Evolutionary conservation across 129 eudicot genomes (phyloP), one percentile per base, ranked within the genome.

Genomic region (Artemisia annua): DNA sequence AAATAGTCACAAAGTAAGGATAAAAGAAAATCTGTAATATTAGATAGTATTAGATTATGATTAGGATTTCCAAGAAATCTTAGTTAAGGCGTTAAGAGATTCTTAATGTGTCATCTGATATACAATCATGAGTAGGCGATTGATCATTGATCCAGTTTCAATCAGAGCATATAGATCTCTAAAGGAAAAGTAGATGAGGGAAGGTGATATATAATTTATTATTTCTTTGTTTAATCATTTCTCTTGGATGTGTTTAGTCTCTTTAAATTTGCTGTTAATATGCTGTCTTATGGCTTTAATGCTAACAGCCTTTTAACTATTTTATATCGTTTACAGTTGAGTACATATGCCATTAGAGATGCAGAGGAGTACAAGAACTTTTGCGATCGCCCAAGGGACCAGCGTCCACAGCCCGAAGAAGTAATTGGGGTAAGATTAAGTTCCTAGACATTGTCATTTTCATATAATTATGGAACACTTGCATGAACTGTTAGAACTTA

Each of bases 281-380:
- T 30, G 16, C 14, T 24, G 32, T 20, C 46, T 46, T 39, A 39
- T 39, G 10, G 20, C 18, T 28, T 69, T 18, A 7, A 68, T 49
- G 39, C 64, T 64, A 67, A 81, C 59, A 71, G 62, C 60, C 59
- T 46, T 46, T 68, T 55, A 70, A 60, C n/a, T 49, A 39, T 70
- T 22, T 15, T 79, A 32, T 55, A 15, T 30, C 57, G 54, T 74
- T 43, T 64, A 39, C 88, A 95, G 99, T 44, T 95, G 48, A 88
- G 94, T 78, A 90, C 99, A 69, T 88, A 88, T 80, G 99, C 96
- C 75, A 95, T 95, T 60, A 84, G 99, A 50, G 99, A 95, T 76
- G 89, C 91, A 15, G 97, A 95, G 88, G 99, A 95, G 83, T 95
- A 95, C 86, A 95, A 87, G 83, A 91, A 95, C 84, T 95, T 90